phyloP scores from a whole-genome alignment of 2,329 filamentous ascomycete genomes.

The Ceratocystis variospora region DNA sequence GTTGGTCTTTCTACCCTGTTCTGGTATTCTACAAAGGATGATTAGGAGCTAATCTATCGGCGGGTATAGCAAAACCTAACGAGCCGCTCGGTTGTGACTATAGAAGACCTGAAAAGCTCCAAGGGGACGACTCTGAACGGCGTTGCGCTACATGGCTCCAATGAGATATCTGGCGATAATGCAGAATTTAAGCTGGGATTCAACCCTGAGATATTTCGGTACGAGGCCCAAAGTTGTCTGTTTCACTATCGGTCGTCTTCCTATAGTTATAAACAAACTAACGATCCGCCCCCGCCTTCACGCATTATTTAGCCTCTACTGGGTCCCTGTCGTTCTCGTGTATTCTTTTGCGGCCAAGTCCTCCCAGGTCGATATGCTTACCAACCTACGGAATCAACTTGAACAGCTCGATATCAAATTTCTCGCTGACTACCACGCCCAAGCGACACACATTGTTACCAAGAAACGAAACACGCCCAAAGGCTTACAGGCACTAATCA shows the following conservation, averaged over 20 bases:
- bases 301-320: slow-evolving; percentile 46
- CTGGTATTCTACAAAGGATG: no score
- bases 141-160: slow-evolving; percentile 50
- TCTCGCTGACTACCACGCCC: slow-evolving; percentile 51
- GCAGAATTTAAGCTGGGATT: slow-evolving; percentile 60
- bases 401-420: slow-evolving; percentile 86
- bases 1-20: slow-evolving; percentile 21
- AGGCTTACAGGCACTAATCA: slow-evolving; percentile 73
- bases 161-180: slow-evolving; percentile 37
- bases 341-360: slow-evolving; percentile 65
- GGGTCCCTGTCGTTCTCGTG: slow-evolving; percentile 67
- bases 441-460: slow-evolving; percentile 77
- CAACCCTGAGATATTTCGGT: slow-evolving; percentile 51
- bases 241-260: not conserved
- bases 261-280: slow-evolving; percentile 8
- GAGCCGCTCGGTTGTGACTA: slow-evolving; percentile 52
- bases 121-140: slow-evolving; percentile 70
- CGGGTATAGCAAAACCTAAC: slow-evolving; percentile 42
- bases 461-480: slow-evolving; percentile 83
- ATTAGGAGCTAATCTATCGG: no score
- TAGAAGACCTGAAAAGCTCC: slow-evolving; percentile 74
- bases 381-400: slow-evolving; percentile 48
- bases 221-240: slow-evolving; percentile 15
- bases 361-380: slow-evolving; percentile 50
- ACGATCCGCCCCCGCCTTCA: slow-evolving; percentile 7